These are phyloP conservation scores for Tylopilus balloui DNA, from an alignment of 768 basidiomycete species.

Conservation along the genomic window DNA sequence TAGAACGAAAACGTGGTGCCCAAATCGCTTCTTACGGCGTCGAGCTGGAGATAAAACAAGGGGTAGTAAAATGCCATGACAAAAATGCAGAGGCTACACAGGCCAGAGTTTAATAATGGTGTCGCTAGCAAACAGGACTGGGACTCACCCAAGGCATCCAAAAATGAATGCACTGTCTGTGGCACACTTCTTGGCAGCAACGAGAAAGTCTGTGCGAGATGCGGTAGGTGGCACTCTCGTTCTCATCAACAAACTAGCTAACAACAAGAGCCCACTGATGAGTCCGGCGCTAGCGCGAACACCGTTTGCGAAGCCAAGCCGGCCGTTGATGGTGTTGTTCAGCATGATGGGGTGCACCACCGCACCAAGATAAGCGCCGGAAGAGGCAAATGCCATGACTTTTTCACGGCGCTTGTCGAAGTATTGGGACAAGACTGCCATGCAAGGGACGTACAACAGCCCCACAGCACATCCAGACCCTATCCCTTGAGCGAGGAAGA, in stretches of 20 bases:
- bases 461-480: conserved; percentile 47
- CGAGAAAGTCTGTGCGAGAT: conserved; percentile 18
- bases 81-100: conserved; percentile 27
- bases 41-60: conserved; percentile 57
- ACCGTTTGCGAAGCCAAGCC: conserved; percentile 43
- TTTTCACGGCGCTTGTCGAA: conserved; percentile 46
- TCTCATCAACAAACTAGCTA: conserved; percentile 40
- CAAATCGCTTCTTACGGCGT: conserved; percentile 46
- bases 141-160: conserved; percentile 25
- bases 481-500: conserved; percentile 51
- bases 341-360: conserved; percentile 61
- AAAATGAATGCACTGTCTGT: conserved; percentile 26
- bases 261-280: conserved; percentile 34
- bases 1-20: conserved; percentile 52
- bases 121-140: background rate
- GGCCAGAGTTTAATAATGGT: background rate
- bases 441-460: conserved; percentile 43
- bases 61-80: conserved; percentile 49
- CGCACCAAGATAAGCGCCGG: conserved; percentile 56
- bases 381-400: conserved; percentile 52
- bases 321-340: conserved; percentile 42
- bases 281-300: conserved; percentile 41
- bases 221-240: conserved; percentile 37
- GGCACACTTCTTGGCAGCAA: conserved; percentile 19
- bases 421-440: conserved; percentile 50